Base-by-base conservation (phyloP, 2,329 filamentous ascomycete genomes). In the Intubia oerlemansii region DNA sequence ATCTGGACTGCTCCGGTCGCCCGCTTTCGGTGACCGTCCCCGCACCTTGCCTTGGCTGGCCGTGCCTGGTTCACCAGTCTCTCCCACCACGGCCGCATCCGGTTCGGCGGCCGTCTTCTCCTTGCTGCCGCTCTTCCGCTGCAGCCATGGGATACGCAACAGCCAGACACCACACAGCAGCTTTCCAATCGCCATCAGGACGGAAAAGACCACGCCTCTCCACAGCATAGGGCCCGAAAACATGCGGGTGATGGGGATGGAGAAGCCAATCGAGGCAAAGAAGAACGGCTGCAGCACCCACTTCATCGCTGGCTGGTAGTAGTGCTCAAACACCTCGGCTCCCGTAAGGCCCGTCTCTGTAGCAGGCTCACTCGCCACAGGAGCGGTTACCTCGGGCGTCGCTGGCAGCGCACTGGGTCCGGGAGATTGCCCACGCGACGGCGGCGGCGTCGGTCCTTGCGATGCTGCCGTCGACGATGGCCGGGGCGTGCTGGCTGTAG, bases 191-290 rank as follows among this genome's bases (percentile, higher is more conserved):
- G 57, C 42, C 78, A 88, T 88, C 4, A 88, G 49, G 0, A 72
- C 36, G 0, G 72, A 57, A 40, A 84, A 88, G 1, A 82, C 57
- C 0, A 82, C 36, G 1, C 78, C 78, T 9, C 67, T 64, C 78
- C 76, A 88, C 2, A 82, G 48, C 0, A 77, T 56, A 0, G 50
- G 41, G 0, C 63, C 63, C 0, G 45, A 44, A 39, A 82, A 85
- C 56, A 88, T 68, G 5, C 64, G 50, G 0, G 61, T 65, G 17
- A 85, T 72, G 0, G 78, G 78, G 2, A 88, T 76, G 0, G 77
- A 72, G 42, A 85, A 84, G 0, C 78, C 78, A 20, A 85, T 74
- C 0, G 62, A 66, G 1, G 62, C 75, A 41, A 84, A 84, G 48
- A 84, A 82, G 32, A 80, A 60, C 0, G 77, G 75, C 28, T 66